phyloP scores from a whole-genome alignment of 352 stramenopile species.

The Pythium volutum region DNA sequence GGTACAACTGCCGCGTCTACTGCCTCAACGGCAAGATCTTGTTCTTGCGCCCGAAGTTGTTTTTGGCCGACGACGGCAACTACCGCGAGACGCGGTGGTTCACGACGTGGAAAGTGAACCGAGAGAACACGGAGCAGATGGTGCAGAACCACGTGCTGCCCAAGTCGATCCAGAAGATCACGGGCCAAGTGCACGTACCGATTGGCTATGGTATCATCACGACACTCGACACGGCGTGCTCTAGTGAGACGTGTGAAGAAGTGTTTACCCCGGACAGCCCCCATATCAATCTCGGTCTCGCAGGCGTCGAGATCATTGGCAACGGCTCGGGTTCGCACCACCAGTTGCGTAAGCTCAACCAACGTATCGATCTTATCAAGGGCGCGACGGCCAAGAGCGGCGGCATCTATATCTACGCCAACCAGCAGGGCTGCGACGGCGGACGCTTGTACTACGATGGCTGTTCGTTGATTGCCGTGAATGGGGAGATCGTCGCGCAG shows the following conservation, averaged over 20 bases:
- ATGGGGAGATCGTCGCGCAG: conserved; percentile 95
- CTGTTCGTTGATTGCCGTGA: conserved; percentile 96
- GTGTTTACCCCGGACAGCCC: conserved; percentile 95
- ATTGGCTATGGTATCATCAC: conserved; percentile 83
- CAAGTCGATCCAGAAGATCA: conserved; percentile 81
- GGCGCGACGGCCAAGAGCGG: conserved; percentile 93
- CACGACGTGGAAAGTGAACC: conserved; percentile 74
- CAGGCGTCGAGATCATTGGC: conserved; percentile 96
- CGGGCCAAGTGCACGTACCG: conserved; percentile 67
- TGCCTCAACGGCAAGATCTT: conserved; percentile 93
- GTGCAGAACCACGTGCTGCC: conserved; percentile 79
- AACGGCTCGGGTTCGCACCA: conserved; percentile 98
- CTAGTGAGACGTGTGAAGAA: conserved; percentile 97
- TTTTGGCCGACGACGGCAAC: conserved; percentile 97
- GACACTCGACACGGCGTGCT: conserved; percentile 84
- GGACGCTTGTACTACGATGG: conserved; percentile 97
- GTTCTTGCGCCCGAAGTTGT: conserved; percentile 93
- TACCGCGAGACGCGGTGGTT: conserved; percentile 96
- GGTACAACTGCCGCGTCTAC: conserved; percentile 98
- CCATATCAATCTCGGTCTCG: conserved; percentile 93
- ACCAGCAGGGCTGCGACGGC: conserved; percentile 97
- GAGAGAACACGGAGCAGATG: conserved; percentile 34
- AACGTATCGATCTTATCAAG: conserved; percentile 90
- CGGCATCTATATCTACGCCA: conserved; percentile 99
- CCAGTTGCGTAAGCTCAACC: conserved; percentile 93